These are phyloP conservation scores for Hapsidospora chrysogenum DNA, from an alignment of 495 filamentous ascomycete species.

Conservation along the genomic window DNA sequence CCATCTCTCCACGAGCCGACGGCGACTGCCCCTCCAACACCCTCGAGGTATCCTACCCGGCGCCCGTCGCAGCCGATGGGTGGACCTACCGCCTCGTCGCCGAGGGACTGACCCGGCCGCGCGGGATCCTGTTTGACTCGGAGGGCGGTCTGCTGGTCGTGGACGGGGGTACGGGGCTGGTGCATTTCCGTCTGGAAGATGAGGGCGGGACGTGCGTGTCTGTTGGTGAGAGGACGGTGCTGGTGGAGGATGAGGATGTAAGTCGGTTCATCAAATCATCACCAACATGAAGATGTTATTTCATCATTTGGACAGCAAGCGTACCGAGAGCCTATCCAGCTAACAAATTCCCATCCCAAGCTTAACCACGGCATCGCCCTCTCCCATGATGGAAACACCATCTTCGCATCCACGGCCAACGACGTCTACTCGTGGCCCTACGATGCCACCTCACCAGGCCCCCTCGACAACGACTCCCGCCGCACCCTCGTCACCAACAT, in stretches of 20 bases:
- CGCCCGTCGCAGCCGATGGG: constrained; percentile 35
- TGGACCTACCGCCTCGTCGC: constrained; percentile 40
- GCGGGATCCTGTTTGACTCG: constrained; percentile 43
- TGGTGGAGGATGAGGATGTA: constrained; percentile 16
- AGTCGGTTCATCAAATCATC: constrained; percentile 13
- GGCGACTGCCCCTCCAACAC: constrained; percentile 15
- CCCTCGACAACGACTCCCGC: constrained; percentile 22
- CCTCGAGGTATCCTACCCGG: constrained; percentile 9
- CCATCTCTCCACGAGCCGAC: too few relatives aligned
- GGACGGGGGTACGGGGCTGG: constrained; percentile 35
- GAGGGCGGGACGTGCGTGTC: constrained; percentile 26
- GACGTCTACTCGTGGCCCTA: constrained; percentile 46
- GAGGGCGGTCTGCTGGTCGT: constrained; percentile 45
- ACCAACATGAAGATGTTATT: too few relatives aligned
- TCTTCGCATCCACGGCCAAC: constrained; percentile 45
- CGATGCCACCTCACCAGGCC: constrained; percentile 18
- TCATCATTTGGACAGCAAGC: not conserved
- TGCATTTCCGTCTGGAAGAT: constrained; percentile 27
- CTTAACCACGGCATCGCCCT: constrained; percentile 48
- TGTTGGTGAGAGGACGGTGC: constrained; percentile 13
- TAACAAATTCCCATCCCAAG: constrained; percentile 5
- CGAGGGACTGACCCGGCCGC: constrained; percentile 32
- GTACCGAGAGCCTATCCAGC: not conserved
- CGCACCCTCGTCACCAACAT: constrained; percentile 39
- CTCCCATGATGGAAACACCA: constrained; percentile 38